These are phyloP conservation scores for Mucor racemosus DNA, from an alignment of 371 early-diverging fungal genomes.

Conservation along the genomic window DNA sequence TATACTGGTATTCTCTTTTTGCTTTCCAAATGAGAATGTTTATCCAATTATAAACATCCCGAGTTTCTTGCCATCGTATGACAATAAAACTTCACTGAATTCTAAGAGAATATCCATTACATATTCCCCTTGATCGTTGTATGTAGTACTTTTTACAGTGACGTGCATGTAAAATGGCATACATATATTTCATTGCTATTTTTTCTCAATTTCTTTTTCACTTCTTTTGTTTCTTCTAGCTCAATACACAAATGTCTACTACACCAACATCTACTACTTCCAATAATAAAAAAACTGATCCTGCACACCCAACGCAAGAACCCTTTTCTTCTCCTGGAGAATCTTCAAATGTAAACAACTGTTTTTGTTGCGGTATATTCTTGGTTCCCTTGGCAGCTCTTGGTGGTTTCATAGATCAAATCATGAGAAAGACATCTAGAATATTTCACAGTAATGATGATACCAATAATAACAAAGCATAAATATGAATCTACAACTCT, in stretches of 20 bases:
- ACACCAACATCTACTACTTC: not conserved
- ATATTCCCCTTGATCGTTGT: conserved; percentile 1
- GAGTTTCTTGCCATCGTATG: not conserved
- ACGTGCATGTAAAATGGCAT: not conserved
- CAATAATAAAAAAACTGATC: conserved; percentile 3
- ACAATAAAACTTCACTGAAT: not conserved
- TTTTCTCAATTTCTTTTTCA: not conserved
- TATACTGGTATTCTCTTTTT: no score
- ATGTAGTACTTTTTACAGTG: not conserved
- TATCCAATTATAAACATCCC: not conserved
- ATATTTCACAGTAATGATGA: conserved; percentile 2
- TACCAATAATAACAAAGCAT: not conserved
- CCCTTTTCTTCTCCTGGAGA: conserved; percentile 35
- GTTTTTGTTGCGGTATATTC: conserved; percentile 37
- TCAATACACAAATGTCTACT: not conserved
- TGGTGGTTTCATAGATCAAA: conserved; percentile 38
- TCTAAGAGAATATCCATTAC: not conserved
- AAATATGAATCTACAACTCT: not conserved
- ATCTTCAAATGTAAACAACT: conserved; percentile 35
- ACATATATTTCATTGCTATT: not conserved
- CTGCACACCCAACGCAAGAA: conserved; percentile 32
- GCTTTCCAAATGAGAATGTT: no score
- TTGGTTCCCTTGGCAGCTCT: conserved; percentile 39
- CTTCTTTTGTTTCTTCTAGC: not conserved
- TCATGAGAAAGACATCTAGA: conserved; percentile 32